Conservation (phyloP, 768 basidiomycete genomes). For the Atractiella rhizophila region DNA sequence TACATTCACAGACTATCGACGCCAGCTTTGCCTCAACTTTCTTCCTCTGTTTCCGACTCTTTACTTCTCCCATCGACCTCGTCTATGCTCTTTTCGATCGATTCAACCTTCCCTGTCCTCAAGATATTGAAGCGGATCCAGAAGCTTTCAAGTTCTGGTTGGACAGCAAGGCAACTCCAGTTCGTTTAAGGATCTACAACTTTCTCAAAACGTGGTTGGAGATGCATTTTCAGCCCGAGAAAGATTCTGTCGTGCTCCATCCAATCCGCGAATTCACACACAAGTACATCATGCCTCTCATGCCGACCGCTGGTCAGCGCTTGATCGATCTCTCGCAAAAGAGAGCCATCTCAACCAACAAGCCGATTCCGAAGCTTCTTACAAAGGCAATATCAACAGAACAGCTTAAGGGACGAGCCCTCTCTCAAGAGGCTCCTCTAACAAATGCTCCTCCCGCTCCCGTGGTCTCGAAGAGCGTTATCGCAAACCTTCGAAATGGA, state of each 20-base stretch:
- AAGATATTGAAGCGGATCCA: slow-evolving; percentile 26
- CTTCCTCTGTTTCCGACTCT: slow-evolving; percentile 84
- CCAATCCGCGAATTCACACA: slow-evolving; percentile 19
- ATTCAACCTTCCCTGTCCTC: slow-evolving; percentile 44
- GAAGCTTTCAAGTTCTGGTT: slow-evolving; percentile 52
- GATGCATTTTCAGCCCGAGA: slow-evolving; percentile 53
- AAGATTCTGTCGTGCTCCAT: slow-evolving; percentile 38
- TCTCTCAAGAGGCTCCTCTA: slow-evolving; percentile 3
- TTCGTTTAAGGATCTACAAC: slow-evolving; percentile 71
- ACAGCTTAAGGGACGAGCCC: slow-evolving; percentile 13
- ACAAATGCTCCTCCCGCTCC: slow-evolving; percentile 35
- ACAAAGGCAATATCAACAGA: slow-evolving; percentile 11
- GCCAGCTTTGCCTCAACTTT: slow-evolving; percentile 65
- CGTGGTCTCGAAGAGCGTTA: slow-evolving; percentile 52
- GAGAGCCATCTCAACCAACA: slow-evolving; percentile 4
- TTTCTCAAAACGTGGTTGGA: slow-evolving; percentile 89
- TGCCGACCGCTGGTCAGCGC: slow-evolving; percentile 21
- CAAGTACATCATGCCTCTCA: slow-evolving; percentile 16
- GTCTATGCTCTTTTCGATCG: slow-evolving; percentile 51
- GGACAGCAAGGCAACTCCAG: slow-evolving; percentile 62
- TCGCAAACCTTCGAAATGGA: slow-evolving; percentile 41
- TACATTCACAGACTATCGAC: slow-evolving; percentile 74
- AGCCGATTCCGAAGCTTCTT: slow-evolving; percentile 1
- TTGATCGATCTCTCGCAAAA: slow-evolving; percentile 20
- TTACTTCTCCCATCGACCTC: slow-evolving; percentile 51